A percentile compares a stretch with the other conserved stretches of the same genome.
These are phyloP conservation scores for Hyphopichia fennica DNA, from an alignment of 1,139 yeast species.

Conservation along the genomic window DNA sequence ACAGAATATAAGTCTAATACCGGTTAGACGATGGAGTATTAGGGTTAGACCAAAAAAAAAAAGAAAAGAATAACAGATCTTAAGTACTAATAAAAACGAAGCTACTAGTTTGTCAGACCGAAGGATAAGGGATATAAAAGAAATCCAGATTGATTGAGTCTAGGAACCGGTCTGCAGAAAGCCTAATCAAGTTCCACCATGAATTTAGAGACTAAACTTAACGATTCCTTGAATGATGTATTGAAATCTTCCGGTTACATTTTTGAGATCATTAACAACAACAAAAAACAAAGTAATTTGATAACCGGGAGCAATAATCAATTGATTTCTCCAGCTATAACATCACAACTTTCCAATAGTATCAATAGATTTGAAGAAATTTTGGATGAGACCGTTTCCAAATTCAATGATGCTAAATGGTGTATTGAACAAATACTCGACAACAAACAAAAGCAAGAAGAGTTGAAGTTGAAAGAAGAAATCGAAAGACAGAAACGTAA, in stretches of 20 bases:
- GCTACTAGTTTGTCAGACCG: too few species aligned
- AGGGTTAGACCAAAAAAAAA: too few species aligned
- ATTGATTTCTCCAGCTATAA: slow-evolving; percentile 40
- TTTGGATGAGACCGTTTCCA: slow-evolving; percentile 43
- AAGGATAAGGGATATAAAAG: too few species aligned
- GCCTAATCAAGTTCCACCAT: slow-evolving; percentile 14
- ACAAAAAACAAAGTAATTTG: slow-evolving; percentile 42
- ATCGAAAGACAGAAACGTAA: slow-evolving; percentile 27
- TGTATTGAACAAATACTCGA: slow-evolving; percentile 47
- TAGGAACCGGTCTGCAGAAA: background rate
- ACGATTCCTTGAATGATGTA: slow-evolving; percentile 40
- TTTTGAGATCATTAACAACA: slow-evolving; percentile 45
- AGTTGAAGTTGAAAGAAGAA: slow-evolving; percentile 41
- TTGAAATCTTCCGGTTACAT: slow-evolving; percentile 46
- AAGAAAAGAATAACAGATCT: too few species aligned
- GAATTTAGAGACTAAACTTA: slow-evolving; percentile 45
- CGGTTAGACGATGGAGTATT: background rate
- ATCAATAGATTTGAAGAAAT: slow-evolving; percentile 43
- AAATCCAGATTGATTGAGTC: background rate
- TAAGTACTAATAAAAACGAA: too few species aligned
- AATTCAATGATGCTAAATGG: slow-evolving; percentile 49
- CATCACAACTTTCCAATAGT: slow-evolving; percentile 38
- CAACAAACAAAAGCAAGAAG: slow-evolving; percentile 44
- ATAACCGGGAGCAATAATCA: slow-evolving; percentile 47
- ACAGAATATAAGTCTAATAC: background rate